Evolutionary conservation across 108 stramenopile genomes (phyloP), one percentile per base, ranked within the genome.

Genomic region (Discostella pseudostelligera): DNA sequence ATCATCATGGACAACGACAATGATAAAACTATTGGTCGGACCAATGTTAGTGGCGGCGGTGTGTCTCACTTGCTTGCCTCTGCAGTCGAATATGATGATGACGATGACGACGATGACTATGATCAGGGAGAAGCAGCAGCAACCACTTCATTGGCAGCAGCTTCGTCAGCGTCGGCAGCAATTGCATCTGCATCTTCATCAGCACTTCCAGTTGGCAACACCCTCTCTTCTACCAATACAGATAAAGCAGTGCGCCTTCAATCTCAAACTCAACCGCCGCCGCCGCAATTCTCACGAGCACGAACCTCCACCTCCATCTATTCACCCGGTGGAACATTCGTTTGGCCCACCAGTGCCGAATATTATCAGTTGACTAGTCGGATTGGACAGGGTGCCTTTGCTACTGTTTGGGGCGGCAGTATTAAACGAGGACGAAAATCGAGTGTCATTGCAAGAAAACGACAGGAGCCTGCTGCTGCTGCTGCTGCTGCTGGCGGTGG

Each of bases 381-480:
- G 45, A 96, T 98, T 32, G 97, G 97, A 11, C 87, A 89, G 61
- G 97, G 97, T 9, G 97, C 96, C 17, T 98, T 96, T 76, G 97
- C 96, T 16, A 82, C 92, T 8, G 97, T 98, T 1, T 98, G 88
- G 86, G 78, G 81, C 43, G 97, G 94, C 0, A 59, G 57, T 9
- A 67, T 81, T 16, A 56, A 59, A 47, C 39, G 57, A 28, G 16
- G 42, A n/a, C n/a, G 59, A 74, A 1, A 65, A 51, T 11, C n/a
- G n/a, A n/a, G n/a, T n/a, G n/a, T n/a, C n/a, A n/a, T n/a, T n/a
- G n/a, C n/a, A n/a, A n/a, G n/a, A n/a, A n/a, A n/a, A n/a, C n/a
- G n/a, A n/a, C n/a, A n/a, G n/a, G n/a, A n/a, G n/a, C n/a, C n/a
- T n/a, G n/a, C n/a, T n/a, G n/a, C n/a, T n/a, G n/a, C n/a, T n/a